phyloP scores from a whole-genome alignment of 2,329 filamentous ascomycete species.

The Cephalotrichum gorgonifer region DNA sequence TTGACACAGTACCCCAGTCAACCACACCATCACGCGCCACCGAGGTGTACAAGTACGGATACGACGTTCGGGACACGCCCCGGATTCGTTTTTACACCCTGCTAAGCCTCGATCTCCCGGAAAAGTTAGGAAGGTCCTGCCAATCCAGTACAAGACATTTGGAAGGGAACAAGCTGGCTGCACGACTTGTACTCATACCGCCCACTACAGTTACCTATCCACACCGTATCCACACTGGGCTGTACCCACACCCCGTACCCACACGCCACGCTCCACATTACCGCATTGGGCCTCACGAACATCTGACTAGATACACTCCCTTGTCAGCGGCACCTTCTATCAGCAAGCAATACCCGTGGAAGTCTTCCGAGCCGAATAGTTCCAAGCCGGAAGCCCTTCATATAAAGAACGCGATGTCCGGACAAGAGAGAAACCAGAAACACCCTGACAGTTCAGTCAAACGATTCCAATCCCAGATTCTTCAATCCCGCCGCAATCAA shows the following conservation, averaged over 20 bases:
- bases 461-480: slow-evolving; percentile 27
- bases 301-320: neutral
- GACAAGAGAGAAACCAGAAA: slow-evolving; percentile 24
- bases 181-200: neutral
- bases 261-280: neutral
- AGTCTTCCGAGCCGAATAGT: slow-evolving; percentile 5
- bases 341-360: slow-evolving; percentile 1
- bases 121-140: slow-evolving; percentile 3
- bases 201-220: neutral
- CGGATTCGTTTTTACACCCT: neutral
- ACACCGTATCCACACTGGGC: no score
- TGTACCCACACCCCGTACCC: neutral
- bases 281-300: neutral
- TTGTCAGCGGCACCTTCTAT: neutral
- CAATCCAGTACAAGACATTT: neutral
- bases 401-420: slow-evolving; percentile 32
- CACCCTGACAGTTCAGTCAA: slow-evolving; percentile 27
- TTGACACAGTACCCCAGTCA: neutral
- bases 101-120: neutral
- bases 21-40: neutral
- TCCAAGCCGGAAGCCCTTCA: slow-evolving; percentile 17
- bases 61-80: neutral
- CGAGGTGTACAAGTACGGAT: neutral
- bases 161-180: neutral
- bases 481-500: slow-evolving; percentile 20